Conservation (phyloP, 768 basidiomycete species). For the Sutorius australiensis region DNA sequence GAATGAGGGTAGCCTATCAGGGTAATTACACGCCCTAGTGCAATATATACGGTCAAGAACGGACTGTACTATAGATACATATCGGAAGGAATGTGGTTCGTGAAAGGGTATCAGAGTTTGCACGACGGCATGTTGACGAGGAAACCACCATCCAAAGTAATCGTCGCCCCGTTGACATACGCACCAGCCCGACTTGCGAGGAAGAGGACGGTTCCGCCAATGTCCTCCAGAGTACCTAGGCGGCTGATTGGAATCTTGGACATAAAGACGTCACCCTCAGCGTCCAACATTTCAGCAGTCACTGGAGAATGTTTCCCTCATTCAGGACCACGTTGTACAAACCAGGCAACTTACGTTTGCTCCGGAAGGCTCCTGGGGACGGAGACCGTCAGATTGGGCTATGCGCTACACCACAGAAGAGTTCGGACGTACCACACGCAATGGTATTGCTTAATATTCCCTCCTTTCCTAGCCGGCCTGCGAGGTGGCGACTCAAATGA, state of each 20-base stretch:
- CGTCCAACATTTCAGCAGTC: slow-evolving; percentile 51
- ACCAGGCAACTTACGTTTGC: slow-evolving; percentile 34
- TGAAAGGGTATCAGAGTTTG: slow-evolving; percentile 27
- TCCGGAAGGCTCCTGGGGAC: slow-evolving; percentile 36
- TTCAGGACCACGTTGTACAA: not conserved
- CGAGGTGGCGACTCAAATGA: slow-evolving; percentile 57
- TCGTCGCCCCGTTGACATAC: slow-evolving; percentile 62
- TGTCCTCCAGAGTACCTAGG: slow-evolving; percentile 61
- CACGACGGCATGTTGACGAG: slow-evolving; percentile 39
- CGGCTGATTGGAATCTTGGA: slow-evolving; percentile 45
- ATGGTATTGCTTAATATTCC: slow-evolving; percentile 62
- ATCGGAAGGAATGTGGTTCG: not conserved
- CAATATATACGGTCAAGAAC: slow-evolving; percentile 5
- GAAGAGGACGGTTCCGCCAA: slow-evolving; percentile 60
- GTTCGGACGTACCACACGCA: slow-evolving; percentile 46
- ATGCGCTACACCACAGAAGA: not conserved
- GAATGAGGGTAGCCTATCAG: not conserved
- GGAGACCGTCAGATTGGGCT: not conserved
- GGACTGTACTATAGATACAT: not conserved
- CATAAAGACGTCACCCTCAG: slow-evolving; percentile 41
- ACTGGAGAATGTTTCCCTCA: slow-evolving; percentile 32
- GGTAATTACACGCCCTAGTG: slow-evolving; percentile 1
- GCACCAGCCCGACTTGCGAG: slow-evolving; percentile 56
- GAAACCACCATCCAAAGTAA: slow-evolving; percentile 58
- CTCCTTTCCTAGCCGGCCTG: slow-evolving; percentile 50